These are phyloP conservation scores for Danielia reshetovae DNA, from an alignment of 805 yeast species.

Conservation along the genomic window DNA sequence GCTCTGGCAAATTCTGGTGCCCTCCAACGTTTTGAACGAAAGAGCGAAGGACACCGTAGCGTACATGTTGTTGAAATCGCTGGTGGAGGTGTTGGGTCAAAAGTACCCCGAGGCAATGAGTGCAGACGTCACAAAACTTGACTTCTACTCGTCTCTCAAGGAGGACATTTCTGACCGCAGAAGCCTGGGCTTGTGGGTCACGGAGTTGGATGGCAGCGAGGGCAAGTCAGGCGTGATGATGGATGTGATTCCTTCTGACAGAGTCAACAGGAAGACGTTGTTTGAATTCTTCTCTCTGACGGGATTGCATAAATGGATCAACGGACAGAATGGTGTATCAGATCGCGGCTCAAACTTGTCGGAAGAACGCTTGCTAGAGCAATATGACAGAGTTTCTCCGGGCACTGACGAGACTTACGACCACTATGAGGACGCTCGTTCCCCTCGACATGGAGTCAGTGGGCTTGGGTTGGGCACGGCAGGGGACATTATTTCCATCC, in stretches of 20 bases:
- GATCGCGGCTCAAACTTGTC: no score
- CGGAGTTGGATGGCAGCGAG: slow-evolving; percentile 17
- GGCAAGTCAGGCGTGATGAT: slow-evolving; percentile 4
- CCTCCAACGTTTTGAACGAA: slow-evolving; percentile 7
- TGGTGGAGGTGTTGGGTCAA: slow-evolving; percentile 25
- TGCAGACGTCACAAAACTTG: slow-evolving; percentile 18
- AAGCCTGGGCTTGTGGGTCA: slow-evolving; percentile 24
- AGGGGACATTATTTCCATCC: slow-evolving; percentile 38
- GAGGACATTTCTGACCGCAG: slow-evolving; percentile 26
- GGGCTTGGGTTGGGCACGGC: slow-evolving; percentile 37
- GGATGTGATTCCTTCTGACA: slow-evolving; percentile 1
- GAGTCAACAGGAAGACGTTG: slow-evolving; percentile 17
- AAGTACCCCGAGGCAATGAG: slow-evolving; percentile 23
- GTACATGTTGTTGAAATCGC: slow-evolving; percentile 23
- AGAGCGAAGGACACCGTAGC: slow-evolving; percentile 31
- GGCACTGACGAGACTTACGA: not conserved
- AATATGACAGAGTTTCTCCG: no score
- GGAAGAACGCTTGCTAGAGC: no score
- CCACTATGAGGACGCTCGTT: slow-evolving; percentile 3
- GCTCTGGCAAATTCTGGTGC: slow-evolving; percentile 35
- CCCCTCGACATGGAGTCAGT: slow-evolving; percentile 1
- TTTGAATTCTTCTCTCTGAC: slow-evolving; percentile 26
- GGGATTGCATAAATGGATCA: slow-evolving; percentile 29
- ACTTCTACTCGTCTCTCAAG: slow-evolving; percentile 16
- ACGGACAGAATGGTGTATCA: slow-evolving; percentile 19